Conservation (phyloP, 108 stramenopile genomes). For the Nitzschia sp. region DNA sequence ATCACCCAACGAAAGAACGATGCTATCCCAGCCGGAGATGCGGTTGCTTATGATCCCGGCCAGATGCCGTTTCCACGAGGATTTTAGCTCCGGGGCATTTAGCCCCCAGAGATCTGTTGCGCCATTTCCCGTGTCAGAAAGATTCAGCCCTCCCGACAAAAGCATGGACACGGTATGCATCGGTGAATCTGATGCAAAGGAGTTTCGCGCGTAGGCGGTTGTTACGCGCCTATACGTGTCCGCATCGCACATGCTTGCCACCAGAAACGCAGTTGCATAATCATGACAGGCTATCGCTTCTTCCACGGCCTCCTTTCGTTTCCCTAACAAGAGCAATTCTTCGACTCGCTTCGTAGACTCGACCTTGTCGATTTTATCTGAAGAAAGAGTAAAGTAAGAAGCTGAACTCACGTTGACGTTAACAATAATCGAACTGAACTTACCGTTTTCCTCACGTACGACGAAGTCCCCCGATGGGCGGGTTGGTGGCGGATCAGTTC, state of each 20-base stretch:
- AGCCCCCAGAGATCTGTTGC: conserved; percentile 43
- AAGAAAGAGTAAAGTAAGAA: background rate
- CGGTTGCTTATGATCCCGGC: conserved; percentile 83
- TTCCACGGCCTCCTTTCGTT: conserved; percentile 67
- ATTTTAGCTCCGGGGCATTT: conserved; percentile 32
- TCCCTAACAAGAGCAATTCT: conserved; percentile 56
- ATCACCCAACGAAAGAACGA: conserved; percentile 81
- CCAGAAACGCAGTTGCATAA: conserved; percentile 75
- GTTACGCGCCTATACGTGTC: conserved; percentile 63
- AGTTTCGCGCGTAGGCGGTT: conserved; percentile 54
- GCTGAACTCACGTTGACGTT: background rate
- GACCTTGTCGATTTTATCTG: conserved; percentile 10
- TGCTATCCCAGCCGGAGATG: conserved; percentile 67
- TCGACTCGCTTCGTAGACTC: conserved; percentile 46
- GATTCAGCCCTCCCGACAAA: conserved; percentile 62
- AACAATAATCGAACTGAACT: background rate
- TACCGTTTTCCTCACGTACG: conserved; percentile 15
- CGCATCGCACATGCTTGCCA: conserved; percentile 67
- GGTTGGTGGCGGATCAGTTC: conserved; percentile 1
- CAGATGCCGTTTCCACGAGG: conserved; percentile 67
- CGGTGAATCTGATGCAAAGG: conserved; percentile 59
- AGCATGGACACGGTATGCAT: conserved; percentile 70
- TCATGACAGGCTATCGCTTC: conserved; percentile 58
- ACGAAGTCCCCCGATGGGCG: conserved; percentile 7
- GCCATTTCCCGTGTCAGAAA: conserved; percentile 20